These are phyloP conservation scores for Cordyceps cateniannulata DNA, from an alignment of 2,329 filamentous ascomycete species.

Conservation along the genomic window DNA sequence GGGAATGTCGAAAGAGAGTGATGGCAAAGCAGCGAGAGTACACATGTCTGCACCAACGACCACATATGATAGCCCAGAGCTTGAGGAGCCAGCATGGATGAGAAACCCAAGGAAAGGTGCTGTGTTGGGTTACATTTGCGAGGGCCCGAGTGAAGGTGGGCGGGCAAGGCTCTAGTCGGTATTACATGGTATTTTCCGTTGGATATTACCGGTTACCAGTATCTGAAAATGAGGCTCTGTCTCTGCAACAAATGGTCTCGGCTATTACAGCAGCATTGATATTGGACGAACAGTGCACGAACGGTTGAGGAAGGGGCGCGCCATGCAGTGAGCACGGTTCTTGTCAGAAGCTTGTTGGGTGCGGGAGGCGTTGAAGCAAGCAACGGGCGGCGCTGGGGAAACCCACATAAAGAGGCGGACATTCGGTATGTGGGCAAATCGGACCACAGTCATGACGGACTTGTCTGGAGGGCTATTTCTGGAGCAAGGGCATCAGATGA, in stretches of 20 bases:
- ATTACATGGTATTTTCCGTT: not conserved
- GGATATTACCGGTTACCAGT: too few species aligned
- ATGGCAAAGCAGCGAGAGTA: not conserved
- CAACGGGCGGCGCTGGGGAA: slow-evolving; percentile 6
- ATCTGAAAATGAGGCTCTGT: not conserved
- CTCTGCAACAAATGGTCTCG: not conserved
- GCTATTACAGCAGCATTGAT: not conserved
- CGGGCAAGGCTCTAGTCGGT: not conserved
- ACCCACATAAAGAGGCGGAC: not conserved
- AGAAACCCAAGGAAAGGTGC: not conserved
- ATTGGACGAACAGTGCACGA: slow-evolving; percentile 9
- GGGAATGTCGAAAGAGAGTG: not conserved
- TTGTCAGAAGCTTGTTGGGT: slow-evolving; percentile 9
- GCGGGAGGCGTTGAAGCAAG: slow-evolving; percentile 9
- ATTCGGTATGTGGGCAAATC: slow-evolving; percentile 10
- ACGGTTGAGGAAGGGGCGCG: not conserved
- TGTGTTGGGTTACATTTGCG: not conserved
- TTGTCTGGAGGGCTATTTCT: not conserved
- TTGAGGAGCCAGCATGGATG: not conserved
- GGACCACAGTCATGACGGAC: slow-evolving; percentile 1
- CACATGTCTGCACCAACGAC: not conserved
- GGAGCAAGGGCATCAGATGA: not conserved
- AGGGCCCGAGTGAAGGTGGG: not conserved
- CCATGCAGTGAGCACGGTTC: slow-evolving; percentile 4
- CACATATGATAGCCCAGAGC: too few species aligned